These are phyloP conservation scores for Calonectria hongkongensis DNA, from an alignment of 2,329 filamentous ascomycete species.

Conservation along the genomic window DNA sequence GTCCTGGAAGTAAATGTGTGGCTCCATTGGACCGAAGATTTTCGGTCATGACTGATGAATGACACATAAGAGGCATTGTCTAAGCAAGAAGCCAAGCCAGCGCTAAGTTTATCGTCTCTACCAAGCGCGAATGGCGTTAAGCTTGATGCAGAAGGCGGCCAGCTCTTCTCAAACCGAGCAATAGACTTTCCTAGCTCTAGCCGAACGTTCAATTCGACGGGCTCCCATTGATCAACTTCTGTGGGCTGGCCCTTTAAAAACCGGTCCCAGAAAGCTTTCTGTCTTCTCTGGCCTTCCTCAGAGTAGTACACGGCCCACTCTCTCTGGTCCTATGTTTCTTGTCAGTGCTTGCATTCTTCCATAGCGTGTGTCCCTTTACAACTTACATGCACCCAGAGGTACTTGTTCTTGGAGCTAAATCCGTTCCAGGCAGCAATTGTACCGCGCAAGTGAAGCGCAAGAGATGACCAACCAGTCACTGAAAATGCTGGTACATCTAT, in stretches of 20 bases:
- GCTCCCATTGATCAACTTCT: slow-evolving; percentile 13
- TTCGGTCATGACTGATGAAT: neutral
- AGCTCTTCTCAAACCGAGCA: neutral
- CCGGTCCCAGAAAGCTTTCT: slow-evolving; percentile 25
- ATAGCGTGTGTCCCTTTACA: neutral
- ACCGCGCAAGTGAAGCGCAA: slow-evolving; percentile 25
- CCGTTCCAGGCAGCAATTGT: slow-evolving; percentile 33
- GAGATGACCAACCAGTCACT: slow-evolving; percentile 29
- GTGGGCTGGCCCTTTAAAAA: slow-evolving; percentile 19
- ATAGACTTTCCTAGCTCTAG: neutral
- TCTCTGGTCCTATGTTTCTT: slow-evolving; percentile 15
- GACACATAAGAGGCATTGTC: slow-evolving; percentile 7
- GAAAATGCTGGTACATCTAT: slow-evolving; percentile 29
- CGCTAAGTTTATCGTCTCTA: neutral
- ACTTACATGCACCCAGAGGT: slow-evolving; percentile 28
- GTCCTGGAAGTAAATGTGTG: neutral
- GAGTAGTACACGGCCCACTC: slow-evolving; percentile 31
- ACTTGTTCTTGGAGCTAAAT: slow-evolving; percentile 22
- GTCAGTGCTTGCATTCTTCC: neutral
- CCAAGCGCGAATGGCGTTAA: neutral
- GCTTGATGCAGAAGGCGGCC: neutral
- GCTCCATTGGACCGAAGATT: neutral
- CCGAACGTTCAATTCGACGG: slow-evolving; percentile 15
- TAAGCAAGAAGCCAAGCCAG: neutral
- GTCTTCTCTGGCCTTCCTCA: slow-evolving; percentile 2